Conservation (phyloP, 257 asterid genomes). For the Solanum okadae region DNA sequence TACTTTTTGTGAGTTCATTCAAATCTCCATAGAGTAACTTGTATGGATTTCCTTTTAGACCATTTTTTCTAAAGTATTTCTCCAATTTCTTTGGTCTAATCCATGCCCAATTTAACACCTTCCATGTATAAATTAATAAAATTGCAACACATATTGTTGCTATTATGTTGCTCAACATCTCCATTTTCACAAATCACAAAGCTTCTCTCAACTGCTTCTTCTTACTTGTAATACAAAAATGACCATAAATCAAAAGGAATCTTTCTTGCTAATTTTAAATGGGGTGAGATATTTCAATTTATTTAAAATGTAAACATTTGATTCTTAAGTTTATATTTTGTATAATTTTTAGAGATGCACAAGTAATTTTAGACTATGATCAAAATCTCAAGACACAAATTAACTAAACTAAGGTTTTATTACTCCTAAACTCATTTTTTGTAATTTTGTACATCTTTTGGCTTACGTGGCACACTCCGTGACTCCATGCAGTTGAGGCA, state of each 20-base stretch:
- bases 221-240: neutral
- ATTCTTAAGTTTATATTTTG: no score
- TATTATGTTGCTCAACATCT: neutral
- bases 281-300: no score
- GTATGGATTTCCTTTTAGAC: constrained; percentile 30
- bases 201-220: neutral
- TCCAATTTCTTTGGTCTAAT: constrained; percentile 22
- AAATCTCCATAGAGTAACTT: constrained; percentile 26
- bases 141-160: neutral
- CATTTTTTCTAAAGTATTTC: constrained; percentile 16
- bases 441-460: no score
- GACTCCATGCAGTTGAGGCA: no score
- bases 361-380: no score
- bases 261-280: no score
- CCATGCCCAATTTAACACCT: constrained; percentile 24
- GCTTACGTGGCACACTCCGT: no score
- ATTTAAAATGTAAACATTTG: no score
- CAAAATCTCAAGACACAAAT: rapidly evolving
- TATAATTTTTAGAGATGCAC: no score
- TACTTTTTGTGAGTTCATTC: constrained; percentile 9
- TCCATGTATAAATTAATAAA: constrained; percentile 2
- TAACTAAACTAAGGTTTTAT: no score
- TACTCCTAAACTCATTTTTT: no score
- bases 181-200: constrained; percentile 6
- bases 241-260: no score